These are phyloP conservation scores for Globisporangium megalacanthum DNA, from an alignment of 352 stramenopile genomes.

Conservation along the genomic window DNA sequence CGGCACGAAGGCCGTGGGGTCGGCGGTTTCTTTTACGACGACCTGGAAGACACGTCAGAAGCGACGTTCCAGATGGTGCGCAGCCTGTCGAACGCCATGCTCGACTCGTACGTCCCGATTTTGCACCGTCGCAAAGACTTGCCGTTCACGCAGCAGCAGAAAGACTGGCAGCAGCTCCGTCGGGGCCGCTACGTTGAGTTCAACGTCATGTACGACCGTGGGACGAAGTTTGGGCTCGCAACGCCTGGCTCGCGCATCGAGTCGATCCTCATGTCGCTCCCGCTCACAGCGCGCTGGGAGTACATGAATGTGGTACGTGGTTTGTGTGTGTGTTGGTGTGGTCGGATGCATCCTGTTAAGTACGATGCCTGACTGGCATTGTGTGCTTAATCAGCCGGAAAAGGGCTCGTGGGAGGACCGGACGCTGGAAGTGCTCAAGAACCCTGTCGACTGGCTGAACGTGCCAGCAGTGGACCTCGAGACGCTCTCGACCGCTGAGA, in stretches of 20 bases:
- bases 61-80: conserved; percentile 80
- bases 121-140: conserved; percentile 94
- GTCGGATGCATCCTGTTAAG: too few relatives aligned
- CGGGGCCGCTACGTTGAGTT: conserved; percentile 98
- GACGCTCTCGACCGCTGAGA: conserved; percentile 59
- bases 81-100: conserved; percentile 73
- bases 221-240: conserved; percentile 97
- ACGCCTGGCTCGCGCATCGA: conserved; percentile 96
- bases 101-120: conserved; percentile 95
- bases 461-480: conserved; percentile 69
- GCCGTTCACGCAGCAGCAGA: conserved; percentile 94
- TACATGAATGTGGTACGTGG: conserved; percentile 82
- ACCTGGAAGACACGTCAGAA: conserved; percentile 93
- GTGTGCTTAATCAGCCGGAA: conserved; percentile 50
- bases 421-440: conserved; percentile 92
- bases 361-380: neutral
- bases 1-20: conserved; percentile 94
- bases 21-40: conserved; percentile 98
- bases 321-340: neutral
- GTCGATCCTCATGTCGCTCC: conserved; percentile 98
- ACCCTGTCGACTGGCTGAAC: conserved; percentile 93
- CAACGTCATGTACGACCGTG: conserved; percentile 99
- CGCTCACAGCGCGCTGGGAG: conserved; percentile 95
- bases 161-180: conserved; percentile 97
- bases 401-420: conserved; percentile 89